These are phyloP conservation scores for Saturnispora sanitii DNA, from an alignment of 805 yeast species.

Conservation along the genomic window DNA sequence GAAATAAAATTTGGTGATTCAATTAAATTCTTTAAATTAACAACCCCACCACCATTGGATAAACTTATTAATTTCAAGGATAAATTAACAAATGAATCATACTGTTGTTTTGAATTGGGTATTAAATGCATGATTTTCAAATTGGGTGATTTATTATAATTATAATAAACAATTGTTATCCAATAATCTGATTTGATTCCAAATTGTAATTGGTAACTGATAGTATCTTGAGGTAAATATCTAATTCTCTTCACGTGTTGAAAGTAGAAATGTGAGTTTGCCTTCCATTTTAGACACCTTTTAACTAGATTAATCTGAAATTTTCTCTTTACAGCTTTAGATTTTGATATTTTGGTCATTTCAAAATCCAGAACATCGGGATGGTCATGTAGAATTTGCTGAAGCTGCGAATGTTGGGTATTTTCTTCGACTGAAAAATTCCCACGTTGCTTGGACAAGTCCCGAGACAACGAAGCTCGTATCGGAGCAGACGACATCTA, in stretches of 20 bases:
- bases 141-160: slow-evolving; percentile 35
- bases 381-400: slow-evolving; percentile 7
- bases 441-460: slow-evolving; percentile 1
- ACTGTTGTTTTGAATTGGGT: slow-evolving; percentile 44
- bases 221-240: slow-evolving; percentile 64
- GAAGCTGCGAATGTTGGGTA: neutral
- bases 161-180: slow-evolving; percentile 71
- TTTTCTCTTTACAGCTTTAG: slow-evolving; percentile 50
- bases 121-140: slow-evolving; percentile 73
- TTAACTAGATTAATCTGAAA: slow-evolving; percentile 47
- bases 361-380: slow-evolving; percentile 38
- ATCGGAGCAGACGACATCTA: slow-evolving; percentile 4
- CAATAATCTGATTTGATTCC: slow-evolving; percentile 66
- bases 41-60: slow-evolving; percentile 8
- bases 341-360: slow-evolving; percentile 58
- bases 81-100: slow-evolving; percentile 45
- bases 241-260: slow-evolving; percentile 59
- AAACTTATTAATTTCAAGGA: slow-evolving; percentile 40
- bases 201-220: slow-evolving; percentile 78
- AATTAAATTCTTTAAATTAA: slow-evolving; percentile 9
- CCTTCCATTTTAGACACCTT: slow-evolving; percentile 51
- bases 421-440: too few species aligned
- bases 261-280: slow-evolving; percentile 37
- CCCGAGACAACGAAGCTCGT: slow-evolving; percentile 3
- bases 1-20: slow-evolving; percentile 9